phyloP scores from a whole-genome alignment of 2,329 filamentous ascomycete genomes.

The Didymella glomerata region DNA sequence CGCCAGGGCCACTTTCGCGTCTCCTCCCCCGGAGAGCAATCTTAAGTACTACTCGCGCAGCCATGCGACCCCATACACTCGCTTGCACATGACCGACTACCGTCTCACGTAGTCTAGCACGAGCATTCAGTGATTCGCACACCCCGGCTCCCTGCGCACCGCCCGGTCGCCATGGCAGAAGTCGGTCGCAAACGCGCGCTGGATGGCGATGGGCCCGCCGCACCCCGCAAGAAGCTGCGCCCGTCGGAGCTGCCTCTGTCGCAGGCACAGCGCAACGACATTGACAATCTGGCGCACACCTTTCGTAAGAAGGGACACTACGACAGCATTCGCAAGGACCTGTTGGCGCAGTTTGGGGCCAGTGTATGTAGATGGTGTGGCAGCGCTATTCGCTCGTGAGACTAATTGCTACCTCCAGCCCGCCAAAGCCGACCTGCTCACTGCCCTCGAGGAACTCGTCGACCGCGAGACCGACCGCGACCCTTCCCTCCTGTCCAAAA shows the following conservation, averaged over 20 bases:
- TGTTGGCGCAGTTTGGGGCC: conserved; percentile 77
- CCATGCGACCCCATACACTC: conserved; percentile 15
- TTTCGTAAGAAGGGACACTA: conserved; percentile 91
- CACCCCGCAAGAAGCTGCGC: conserved; percentile 68
- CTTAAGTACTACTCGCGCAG: background rate
- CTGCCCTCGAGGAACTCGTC: conserved; percentile 73
- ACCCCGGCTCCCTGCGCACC: conserved; percentile 5
- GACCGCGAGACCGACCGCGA: conserved; percentile 79
- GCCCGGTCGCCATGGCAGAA: conserved; percentile 42
- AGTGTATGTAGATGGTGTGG: conserved; percentile 59
- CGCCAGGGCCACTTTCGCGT: conserved; percentile 5
- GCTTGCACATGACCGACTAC: conserved; percentile 7
- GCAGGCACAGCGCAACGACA: conserved; percentile 74
- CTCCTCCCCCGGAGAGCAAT: conserved; percentile 16
- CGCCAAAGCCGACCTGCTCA: conserved; percentile 72
- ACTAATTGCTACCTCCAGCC: conserved; percentile 60
- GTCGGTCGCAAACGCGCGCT: conserved; percentile 43
- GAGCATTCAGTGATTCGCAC: conserved; percentile 1
- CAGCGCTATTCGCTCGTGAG: background rate
- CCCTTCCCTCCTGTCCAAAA: conserved; percentile 74
- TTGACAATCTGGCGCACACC: conserved; percentile 77
- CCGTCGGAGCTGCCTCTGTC: conserved; percentile 78
- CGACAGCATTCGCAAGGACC: conserved; percentile 77
- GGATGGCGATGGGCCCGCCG: conserved; percentile 40
- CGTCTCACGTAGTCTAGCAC: conserved; percentile 3